Conservation (phyloP, 1,284 basidiomycete genomes). For the Cystobasidium pallidum region DNA sequence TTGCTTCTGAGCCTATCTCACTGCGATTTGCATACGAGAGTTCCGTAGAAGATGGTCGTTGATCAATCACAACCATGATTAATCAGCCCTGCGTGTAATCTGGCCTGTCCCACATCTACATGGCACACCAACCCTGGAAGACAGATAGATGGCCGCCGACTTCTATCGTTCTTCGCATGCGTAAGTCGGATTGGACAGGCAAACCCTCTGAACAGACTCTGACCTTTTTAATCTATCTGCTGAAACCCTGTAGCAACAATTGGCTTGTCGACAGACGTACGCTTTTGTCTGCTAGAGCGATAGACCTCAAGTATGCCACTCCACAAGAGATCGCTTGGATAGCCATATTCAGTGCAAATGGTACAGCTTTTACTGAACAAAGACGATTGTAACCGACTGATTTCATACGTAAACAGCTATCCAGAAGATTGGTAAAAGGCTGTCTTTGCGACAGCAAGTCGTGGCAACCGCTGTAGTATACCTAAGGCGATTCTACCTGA, state of each 20-base stretch:
- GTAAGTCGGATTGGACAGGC: conserved; percentile 47
- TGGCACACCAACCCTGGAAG: not conserved
- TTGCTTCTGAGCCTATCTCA: too few species aligned
- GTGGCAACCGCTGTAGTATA: conserved; percentile 92
- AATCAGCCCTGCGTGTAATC: not conserved
- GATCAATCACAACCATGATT: not conserved
- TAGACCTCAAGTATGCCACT: conserved; percentile 76
- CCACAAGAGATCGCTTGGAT: conserved; percentile 76
- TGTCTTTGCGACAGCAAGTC: conserved; percentile 81
- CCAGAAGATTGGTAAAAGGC: conserved; percentile 80
- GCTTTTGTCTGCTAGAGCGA: conserved; percentile 69
- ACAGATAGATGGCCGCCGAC: conserved; percentile 57
- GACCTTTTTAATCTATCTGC: not conserved
- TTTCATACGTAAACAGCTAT: conserved; percentile 67
- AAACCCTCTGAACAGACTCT: too few species aligned
- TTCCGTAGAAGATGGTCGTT: too few species aligned
- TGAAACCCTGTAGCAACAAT: conserved; percentile 65
- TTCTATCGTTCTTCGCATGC: conserved; percentile 60
- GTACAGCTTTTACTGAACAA: conserved; percentile 61
- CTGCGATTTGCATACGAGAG: too few species aligned
- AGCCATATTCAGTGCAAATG: conserved; percentile 79
- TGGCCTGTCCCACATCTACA: not conserved
- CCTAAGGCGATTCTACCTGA: conserved; percentile 91
- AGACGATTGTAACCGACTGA: not conserved
- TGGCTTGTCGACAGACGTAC: conserved; percentile 84